Evolutionary conservation across 2,329 filamentous ascomycete species (phyloP), one percentile per base, ranked within the genome.

Genomic region (Pyrenochaeta sp.): DNA sequence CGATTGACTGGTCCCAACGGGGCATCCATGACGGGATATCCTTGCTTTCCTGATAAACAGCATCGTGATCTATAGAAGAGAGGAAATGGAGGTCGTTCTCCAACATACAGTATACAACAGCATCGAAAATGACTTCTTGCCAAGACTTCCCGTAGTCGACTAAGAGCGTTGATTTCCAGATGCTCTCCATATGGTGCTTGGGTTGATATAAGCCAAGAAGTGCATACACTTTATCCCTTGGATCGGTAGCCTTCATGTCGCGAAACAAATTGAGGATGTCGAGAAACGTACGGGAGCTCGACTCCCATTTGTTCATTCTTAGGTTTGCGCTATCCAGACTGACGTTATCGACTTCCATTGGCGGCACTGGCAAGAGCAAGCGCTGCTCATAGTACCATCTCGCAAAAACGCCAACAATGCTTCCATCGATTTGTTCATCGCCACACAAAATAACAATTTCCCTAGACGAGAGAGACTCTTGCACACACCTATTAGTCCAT

Each of bases 201-300:
- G 24, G 26, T 23, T 29, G 24, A 11, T 24, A 23, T 10, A 40
- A 28, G 11, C 37, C 37, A 11, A 40, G 17, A 9, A 40, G 24
- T 20, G 37, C 26, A 26, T 31, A 40, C 11, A 40, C 20, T 20
- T 32, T 30, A 15, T 40, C 37, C 20, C 14, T 18, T 4, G 37
- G 26, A 31, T 30, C 28, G 5, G 19, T 23, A 9, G 34, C 34
- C 7, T 36, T 7, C 13, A 30, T 14, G 6, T 17, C 27, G 8
- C 27, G 8, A 10, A 30, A 30, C 2, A 10, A 17, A 11, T 30
- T 17, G 13, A 30, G 27, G 14, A 30, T 30, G 7, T 30, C 27
- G 14, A 30, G 27, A 18, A 18, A 6, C 11, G 27, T 17, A 17
- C 27, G 14, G 15, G 27, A n/a, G n/a, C n/a, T 30, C 27, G 14